Evolutionary conservation across 2,329 filamentous ascomycete genomes (phyloP).

Genomic region (Orbilia blumenaviensis): DNA sequence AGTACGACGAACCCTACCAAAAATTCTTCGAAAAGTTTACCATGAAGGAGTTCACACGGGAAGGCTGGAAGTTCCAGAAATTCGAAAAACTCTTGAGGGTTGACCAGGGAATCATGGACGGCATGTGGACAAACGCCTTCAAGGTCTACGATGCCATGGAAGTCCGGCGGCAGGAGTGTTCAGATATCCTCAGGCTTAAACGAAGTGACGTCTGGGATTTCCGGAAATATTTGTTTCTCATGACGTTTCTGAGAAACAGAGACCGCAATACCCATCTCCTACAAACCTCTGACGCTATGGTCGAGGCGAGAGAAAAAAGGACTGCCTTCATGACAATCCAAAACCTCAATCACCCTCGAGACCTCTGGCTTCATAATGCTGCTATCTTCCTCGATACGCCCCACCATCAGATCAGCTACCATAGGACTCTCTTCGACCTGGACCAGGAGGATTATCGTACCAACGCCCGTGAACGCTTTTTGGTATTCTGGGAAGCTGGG

Average conservation of each 20-base stretch:
- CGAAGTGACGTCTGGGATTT: conserved; percentile 57
- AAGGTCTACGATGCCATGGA: conserved; percentile 51
- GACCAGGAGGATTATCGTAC: conserved; percentile 58
- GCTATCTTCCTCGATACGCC: conserved; percentile 55
- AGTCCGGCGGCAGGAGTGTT: conserved; percentile 15
- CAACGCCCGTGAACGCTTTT: conserved; percentile 58
- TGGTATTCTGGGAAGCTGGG: conserved; percentile 58
- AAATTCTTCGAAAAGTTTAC: conserved; percentile 58
- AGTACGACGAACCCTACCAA: conserved; percentile 57
- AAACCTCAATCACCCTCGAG: conserved; percentile 57
- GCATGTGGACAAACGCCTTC: conserved; percentile 52
- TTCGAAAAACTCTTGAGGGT: conserved; percentile 57
- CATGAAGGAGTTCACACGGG: conserved; percentile 55
- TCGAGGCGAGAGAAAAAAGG: conserved; percentile 56
- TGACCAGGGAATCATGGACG: conserved; percentile 57
- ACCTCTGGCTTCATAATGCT: conserved; percentile 58
- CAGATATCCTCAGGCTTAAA: conserved; percentile 39
- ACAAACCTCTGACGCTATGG: conserved; percentile 56
- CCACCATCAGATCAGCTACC: conserved; percentile 56
- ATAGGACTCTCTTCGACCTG: conserved; percentile 57
- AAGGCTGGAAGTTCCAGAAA: conserved; percentile 56
- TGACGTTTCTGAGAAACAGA: conserved; percentile 56
- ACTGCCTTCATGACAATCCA: conserved; percentile 56
- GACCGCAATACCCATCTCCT: conserved; percentile 58
- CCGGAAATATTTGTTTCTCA: conserved; percentile 57